These are phyloP conservation scores for Penicillium sp. DNA, from an alignment of 2,329 filamentous ascomycete genomes.

Conservation along the genomic window DNA sequence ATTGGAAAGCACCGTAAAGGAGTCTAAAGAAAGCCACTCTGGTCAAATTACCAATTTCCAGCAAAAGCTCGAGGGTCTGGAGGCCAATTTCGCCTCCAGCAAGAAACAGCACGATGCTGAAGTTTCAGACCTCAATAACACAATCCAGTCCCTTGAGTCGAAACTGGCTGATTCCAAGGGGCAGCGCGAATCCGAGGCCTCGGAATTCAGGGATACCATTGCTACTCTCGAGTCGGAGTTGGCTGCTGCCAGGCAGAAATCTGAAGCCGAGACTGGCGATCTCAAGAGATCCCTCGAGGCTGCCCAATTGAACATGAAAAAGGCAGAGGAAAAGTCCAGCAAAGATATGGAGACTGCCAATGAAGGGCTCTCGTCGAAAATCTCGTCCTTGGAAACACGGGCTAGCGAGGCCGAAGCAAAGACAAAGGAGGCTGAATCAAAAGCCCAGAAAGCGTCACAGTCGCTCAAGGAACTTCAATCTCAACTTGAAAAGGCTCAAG, in stretches of 20 bases:
- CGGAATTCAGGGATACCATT: constrained; percentile 54
- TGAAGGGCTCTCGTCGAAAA: constrained; percentile 46
- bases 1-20: constrained; percentile 45
- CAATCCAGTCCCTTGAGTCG: constrained; percentile 53
- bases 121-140: constrained; percentile 52
- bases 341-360: constrained; percentile 56
- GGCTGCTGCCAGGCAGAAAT: constrained; percentile 42
- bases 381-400: constrained; percentile 46
- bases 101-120: constrained; percentile 50
- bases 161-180: constrained; percentile 50
- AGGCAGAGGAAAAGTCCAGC: constrained; percentile 46
- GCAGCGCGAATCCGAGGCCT: constrained; percentile 55
- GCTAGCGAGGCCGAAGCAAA: constrained; percentile 38
- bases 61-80: constrained; percentile 54
- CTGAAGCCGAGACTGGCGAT: constrained; percentile 56
- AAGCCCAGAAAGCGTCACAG: constrained; percentile 43
- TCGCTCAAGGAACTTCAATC: constrained; percentile 48
- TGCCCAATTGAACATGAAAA: constrained; percentile 45
- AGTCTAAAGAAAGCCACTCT: constrained; percentile 57
- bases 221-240: constrained; percentile 50
- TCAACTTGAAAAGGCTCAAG: constrained; percentile 30
- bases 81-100: constrained; percentile 45
- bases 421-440: constrained; percentile 30
- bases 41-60: constrained; percentile 57
- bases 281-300: constrained; percentile 53